Evolutionary conservation across 495 filamentous ascomycete genomes (phyloP).

Genomic region (Aspergillus sparsus): DNA sequence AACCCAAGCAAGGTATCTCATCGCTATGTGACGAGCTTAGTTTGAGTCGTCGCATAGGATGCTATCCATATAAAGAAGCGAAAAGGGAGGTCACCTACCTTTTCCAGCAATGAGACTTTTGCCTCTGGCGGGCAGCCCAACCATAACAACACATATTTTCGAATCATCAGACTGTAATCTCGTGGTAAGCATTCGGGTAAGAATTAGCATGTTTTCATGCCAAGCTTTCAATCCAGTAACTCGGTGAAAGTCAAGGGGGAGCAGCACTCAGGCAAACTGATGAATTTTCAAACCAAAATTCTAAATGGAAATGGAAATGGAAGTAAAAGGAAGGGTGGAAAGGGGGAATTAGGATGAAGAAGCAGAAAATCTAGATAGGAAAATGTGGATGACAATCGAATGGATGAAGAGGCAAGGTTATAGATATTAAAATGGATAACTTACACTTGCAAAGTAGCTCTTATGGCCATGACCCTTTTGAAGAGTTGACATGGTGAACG

Average conservation of each 20-base stretch:
- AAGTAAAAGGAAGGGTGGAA: no score
- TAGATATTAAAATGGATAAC: slow-evolving; percentile 18
- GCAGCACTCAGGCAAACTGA: background rate
- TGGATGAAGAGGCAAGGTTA: slow-evolving; percentile 1
- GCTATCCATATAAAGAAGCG: background rate
- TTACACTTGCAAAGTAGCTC: slow-evolving; percentile 40
- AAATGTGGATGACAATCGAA: background rate
- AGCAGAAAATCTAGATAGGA: no score
- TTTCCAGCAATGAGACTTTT: slow-evolving; percentile 98
- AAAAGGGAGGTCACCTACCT: slow-evolving; percentile 55
- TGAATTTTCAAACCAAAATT: background rate
- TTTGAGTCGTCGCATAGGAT: slow-evolving; percentile 7
- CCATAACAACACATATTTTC: slow-evolving; percentile 98
- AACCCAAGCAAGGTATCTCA: slow-evolving; percentile 94
- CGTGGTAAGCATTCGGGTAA: slow-evolving; percentile 13
- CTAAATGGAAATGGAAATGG: no score
- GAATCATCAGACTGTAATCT: slow-evolving; percentile 82
- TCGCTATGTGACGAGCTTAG: slow-evolving; percentile 55
- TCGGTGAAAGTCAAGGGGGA: no score
- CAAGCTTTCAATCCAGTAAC: background rate
- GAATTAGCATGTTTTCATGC: background rate
- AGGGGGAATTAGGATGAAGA: no score
- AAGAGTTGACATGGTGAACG: slow-evolving; percentile 24
- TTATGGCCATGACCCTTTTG: slow-evolving; percentile 30
- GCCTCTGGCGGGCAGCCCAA: slow-evolving; percentile 89